Conservation (phyloP, 306 rosid species). For the Lathyrus oleraceus region DNA sequence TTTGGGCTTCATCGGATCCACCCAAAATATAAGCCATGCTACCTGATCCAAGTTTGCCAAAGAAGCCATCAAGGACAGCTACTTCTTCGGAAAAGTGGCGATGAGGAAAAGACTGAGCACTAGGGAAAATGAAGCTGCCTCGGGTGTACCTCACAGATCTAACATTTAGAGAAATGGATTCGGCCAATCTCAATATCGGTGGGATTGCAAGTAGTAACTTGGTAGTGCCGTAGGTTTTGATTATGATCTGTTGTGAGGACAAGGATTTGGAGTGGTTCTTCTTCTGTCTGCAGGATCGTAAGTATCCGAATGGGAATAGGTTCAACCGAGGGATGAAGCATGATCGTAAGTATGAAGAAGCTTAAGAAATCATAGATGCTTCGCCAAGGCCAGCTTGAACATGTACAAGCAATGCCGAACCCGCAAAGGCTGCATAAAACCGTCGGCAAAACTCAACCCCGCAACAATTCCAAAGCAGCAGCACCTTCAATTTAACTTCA, state of each 20-base stretch:
- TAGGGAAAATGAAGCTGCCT: constrained; percentile 67
- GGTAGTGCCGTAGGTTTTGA: constrained; percentile 74
- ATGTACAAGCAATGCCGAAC: too few species aligned
- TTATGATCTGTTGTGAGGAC: constrained; percentile 62
- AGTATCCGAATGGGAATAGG: constrained; percentile 89
- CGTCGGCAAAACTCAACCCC: too few species aligned
- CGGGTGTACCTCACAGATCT: constrained; percentile 60
- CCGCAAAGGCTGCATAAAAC: too few species aligned
- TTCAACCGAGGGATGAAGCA: constrained; percentile 78
- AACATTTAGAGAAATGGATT: constrained; percentile 45
- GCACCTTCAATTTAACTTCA: too few species aligned
- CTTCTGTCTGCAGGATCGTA: constrained; percentile 92
- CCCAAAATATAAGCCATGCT: constrained; percentile 65
- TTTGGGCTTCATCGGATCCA: constrained; percentile 40
- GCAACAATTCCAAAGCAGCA: too few species aligned
- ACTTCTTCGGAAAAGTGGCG: constrained; percentile 66
- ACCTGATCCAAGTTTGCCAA: constrained; percentile 57
- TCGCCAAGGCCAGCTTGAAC: too few species aligned
- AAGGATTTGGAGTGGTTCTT: constrained; percentile 98
- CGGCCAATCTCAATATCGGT: constrained; percentile 53
- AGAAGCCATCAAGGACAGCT: constrained; percentile 47
- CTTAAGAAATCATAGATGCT: too few species aligned
- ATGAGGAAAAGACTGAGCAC: constrained; percentile 67
- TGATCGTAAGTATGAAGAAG: too few species aligned
- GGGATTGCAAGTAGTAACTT: constrained; percentile 64